These are phyloP conservation scores for Fusarium setosum DNA, from an alignment of 2,329 filamentous ascomycete genomes.

Conservation along the genomic window DNA sequence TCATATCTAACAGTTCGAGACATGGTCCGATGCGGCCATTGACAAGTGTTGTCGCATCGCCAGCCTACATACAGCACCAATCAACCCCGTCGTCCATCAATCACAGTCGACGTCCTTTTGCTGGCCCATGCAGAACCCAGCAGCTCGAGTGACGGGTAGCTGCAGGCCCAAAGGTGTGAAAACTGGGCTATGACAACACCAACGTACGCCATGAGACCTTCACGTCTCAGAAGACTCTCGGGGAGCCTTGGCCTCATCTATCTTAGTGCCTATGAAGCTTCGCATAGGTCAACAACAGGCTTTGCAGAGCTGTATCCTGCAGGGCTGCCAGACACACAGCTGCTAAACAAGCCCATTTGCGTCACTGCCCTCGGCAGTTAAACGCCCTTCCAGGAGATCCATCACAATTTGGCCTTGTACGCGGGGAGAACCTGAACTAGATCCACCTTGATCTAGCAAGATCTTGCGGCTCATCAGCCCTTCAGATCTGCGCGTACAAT, in stretches of 20 bases:
- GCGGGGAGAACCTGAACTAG: not conserved
- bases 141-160: not conserved
- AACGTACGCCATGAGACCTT: not conserved
- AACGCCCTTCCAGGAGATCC: not conserved
- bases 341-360: not conserved
- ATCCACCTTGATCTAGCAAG: constrained; percentile 1
- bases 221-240: not conserved
- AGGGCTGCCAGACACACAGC: not conserved
- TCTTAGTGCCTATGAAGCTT: not conserved
- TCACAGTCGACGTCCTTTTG: not conserved
- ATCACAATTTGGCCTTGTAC: not conserved
- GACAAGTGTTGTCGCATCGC: not conserved
- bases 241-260: not conserved
- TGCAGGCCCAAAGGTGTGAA: not conserved
- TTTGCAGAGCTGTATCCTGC: not conserved
- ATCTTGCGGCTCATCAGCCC: not conserved
- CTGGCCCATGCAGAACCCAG: not conserved
- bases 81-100: not conserved
- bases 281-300: not conserved
- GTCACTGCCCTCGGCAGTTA: not conserved
- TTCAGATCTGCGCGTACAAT: not conserved
- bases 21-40: constrained; percentile 1
- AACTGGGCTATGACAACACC: not conserved
- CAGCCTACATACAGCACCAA: not conserved
- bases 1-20: constrained; percentile 1